Percentiles rank a stretch among this genome's conserved stretches.
Evolutionary conservation across 345 rosid species (phyloP).

Genomic region (Aegle marmelos): DNA sequence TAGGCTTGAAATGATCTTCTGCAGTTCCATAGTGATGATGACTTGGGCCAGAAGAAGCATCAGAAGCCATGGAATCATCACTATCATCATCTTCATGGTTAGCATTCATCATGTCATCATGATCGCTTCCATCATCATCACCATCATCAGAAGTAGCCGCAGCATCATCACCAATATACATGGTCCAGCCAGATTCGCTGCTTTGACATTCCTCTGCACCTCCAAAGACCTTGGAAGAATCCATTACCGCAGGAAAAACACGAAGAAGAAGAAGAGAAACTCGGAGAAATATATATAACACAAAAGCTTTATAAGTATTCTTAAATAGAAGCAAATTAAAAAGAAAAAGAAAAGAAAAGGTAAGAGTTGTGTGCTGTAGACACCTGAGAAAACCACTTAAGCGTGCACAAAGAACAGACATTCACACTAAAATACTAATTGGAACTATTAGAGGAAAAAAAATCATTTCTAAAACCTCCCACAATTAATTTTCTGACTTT

Average conservation of each 20-base stretch:
- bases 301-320: too few species aligned
- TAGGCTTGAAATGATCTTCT: conserved; percentile 13
- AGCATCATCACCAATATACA: conserved; percentile 45
- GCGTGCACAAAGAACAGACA: conserved; percentile 25
- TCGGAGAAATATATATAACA: too few species aligned
- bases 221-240: conserved; percentile 42
- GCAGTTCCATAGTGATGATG: conserved; percentile 17
- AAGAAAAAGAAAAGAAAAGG: too few species aligned
- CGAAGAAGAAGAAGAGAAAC: not conserved
- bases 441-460: conserved; percentile 23
- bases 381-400: conserved; percentile 2
- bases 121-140: not conserved
- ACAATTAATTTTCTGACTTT: conserved; percentile 43
- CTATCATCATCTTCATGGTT: conserved; percentile 13
- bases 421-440: conserved; percentile 15
- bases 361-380: not conserved
- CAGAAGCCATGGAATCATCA: conserved; percentile 69
- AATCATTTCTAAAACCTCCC: conserved; percentile 15
- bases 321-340: too few species aligned
- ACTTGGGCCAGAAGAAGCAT: conserved; percentile 67
- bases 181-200: conserved; percentile 76
- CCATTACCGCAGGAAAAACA: conserved; percentile 29
- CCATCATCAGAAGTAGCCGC: not conserved
- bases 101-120: not conserved
- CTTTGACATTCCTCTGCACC: conserved; percentile 51